Evolutionary conservation across 2,329 filamentous ascomycete genomes (phyloP), one percentile per base, ranked within the genome.

Genomic region (Drechmeria coniospora): DNA sequence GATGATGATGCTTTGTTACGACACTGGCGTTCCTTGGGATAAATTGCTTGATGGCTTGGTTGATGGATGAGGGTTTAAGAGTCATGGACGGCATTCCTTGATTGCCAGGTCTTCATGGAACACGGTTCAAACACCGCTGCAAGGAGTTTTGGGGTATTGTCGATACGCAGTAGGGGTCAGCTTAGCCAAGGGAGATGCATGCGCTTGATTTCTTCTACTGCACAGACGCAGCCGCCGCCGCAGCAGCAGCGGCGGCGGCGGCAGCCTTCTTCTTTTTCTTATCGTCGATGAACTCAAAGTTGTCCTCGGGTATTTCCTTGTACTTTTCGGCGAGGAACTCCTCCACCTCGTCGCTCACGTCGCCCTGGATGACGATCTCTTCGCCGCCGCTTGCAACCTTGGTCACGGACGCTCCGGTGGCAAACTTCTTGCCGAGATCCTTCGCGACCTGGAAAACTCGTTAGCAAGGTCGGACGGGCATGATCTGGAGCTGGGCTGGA

Each of bases 361-460:
- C 90, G 19, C 90, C 90, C 58, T 98, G 90, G 13, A 98, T 83
- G 4, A 92, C 92, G 50, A 98, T 95, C 58, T 95, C 90, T 56
- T 98, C 90, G 12, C 80, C 80, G 14, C 82, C 83, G 30, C 74
- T 75, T 0, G 83, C 69, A 2, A 79, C 70, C 59, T 94, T 93
- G 7, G 87, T 95, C 24, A 98, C 90, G 24, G 78, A 86, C 11
- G 76, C 79, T 1, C 90, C 90, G 8, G 90, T 95, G 17, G 90
- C 90, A 49, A 98, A 95, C 59, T 94, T 95, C 70, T 95, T 98
- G 36, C 90, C 90, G 41, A 95, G 76, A 47, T 95, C 90, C 63
- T 95, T 95, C 32, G 86, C 77, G 6, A 92, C 65, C 57, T 61
- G 22, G 9, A 7, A 9, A 12, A 8, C n/a, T n/a, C 11, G 19